A percentile compares a stretch with the other conserved stretches of the same genome.
phyloP scores from a whole-genome alignment of 306 rosid genomes.

The Nissolia schottii region DNA sequence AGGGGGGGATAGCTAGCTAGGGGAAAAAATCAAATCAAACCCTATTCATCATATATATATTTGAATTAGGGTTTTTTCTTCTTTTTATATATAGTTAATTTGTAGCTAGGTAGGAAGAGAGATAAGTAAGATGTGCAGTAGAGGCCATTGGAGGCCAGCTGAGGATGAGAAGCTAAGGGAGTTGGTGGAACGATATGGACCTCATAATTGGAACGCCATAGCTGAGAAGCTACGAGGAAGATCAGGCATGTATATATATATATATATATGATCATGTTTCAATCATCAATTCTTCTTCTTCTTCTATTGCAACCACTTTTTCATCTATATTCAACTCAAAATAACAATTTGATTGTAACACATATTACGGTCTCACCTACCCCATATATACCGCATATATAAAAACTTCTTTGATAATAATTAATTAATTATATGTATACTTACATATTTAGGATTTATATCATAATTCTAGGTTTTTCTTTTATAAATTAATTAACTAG shows the following conservation, averaged over 20 bases:
- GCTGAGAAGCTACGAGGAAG: constrained; percentile 92
- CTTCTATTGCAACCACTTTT: not conserved
- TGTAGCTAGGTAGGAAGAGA: not conserved
- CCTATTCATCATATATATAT: constrained; percentile 21
- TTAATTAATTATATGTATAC: too few species aligned
- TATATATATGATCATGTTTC: constrained; percentile 8
- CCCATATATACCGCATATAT: not conserved
- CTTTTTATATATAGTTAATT: not conserved
- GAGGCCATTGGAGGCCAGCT: constrained; percentile 99
- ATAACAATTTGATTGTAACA: not conserved
- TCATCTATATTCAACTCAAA: not conserved
- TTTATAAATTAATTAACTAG: not conserved
- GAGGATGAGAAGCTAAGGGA: constrained; percentile 85
- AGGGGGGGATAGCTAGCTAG: not conserved
- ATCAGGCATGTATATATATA: too few species aligned
- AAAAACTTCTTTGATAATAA: not conserved
- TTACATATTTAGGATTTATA: too few species aligned
- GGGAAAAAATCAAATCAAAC: not conserved
- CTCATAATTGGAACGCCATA: constrained; percentile 99
- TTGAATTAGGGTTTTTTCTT: constrained; percentile 35
- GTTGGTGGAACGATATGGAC: constrained; percentile 90
- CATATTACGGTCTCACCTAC: not conserved
- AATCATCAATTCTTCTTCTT: not conserved
- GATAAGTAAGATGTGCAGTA: constrained; percentile 64
- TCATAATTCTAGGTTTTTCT: not conserved